Evolutionary conservation across 192 early-diverging fungal species (phyloP), one percentile per base, ranked within the genome.

Genomic region (Rhizoclosmatium globosum): DNA sequence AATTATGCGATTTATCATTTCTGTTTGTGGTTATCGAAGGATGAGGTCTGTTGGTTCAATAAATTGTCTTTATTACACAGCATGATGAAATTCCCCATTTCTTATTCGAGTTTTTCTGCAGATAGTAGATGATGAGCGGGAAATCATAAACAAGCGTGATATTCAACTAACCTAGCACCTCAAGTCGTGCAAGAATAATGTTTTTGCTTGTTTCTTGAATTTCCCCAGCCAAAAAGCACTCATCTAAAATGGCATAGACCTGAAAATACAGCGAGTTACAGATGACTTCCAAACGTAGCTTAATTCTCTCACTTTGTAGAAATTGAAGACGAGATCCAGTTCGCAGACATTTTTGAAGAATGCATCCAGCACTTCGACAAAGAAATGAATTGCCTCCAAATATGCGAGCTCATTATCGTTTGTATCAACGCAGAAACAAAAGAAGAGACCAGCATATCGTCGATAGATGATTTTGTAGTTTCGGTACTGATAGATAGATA

Each of bases 301-400:
- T 61, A 44, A 67, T 15, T 2, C 59, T 60, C 71, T 31, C 45
- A 83, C 91, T 92, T 93, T 77, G 86, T 96, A 98, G 86, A 98
- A 97, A 87, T 99, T 98, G 83, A 99, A 98, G 15, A 99, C 97
- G 57, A 99, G 88, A 84, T 99, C 96, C 45, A 99, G 89, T 84
- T 99, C 97, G 81, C 97, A 99, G 3, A 99, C 98, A 67, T 99
- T 99, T 45, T 94, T 94, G 84, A 99, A 99, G 88, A 98, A 99
- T 23, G 95, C 89, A 83, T 99, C 98, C 47, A 99, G 84, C 0
- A 99, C 95, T 85, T 99, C 98, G 9, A 99, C 98, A 91, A 99
- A 99, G 77, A 99, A 93, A 80, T 99, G 98, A 50, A 99, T 99
- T 0, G 95, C 96, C 81, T 99, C 98, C 43, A 99, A 83, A 76